Conservation (phyloP, 306 rosid species). For the Vigna unguiculata region DNA sequence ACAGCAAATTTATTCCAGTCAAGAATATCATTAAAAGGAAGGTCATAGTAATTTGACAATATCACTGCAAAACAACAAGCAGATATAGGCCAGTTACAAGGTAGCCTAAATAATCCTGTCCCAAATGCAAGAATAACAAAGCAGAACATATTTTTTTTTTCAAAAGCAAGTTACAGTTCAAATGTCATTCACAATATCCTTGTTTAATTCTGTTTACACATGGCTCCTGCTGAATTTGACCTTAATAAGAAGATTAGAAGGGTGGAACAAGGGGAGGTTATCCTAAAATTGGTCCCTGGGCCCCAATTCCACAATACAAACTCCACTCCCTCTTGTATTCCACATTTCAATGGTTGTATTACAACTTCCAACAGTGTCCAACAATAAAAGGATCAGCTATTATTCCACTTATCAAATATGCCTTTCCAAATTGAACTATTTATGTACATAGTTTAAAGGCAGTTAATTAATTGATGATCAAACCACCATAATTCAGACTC, state of each 20-base stretch:
- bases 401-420: conserved; percentile 21
- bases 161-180: conserved; percentile 26
- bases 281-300: conserved; percentile 32
- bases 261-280: conserved; percentile 9
- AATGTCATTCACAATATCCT: conserved; percentile 12
- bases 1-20: conserved; percentile 90
- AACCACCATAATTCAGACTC: conserved; percentile 26
- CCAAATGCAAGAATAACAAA: conserved; percentile 28
- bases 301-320: not conserved
- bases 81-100: conserved; percentile 42
- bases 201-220: not conserved
- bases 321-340: not conserved
- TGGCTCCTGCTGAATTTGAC: conserved; percentile 35
- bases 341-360: not conserved
- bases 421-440: conserved; percentile 10
- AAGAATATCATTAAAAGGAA: conserved; percentile 94
- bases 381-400: not conserved
- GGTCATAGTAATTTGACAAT: conserved; percentile 90
- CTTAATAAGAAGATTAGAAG: not conserved
- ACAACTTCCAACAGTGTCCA: not conserved
- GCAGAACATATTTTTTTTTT: conserved; percentile 12
- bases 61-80: conserved; percentile 72
- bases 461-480: conserved; percentile 1
- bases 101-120: conserved; percentile 32
- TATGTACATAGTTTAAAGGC: not conserved